Conservation (phyloP, 441 rosid species). For the Euphorbia celastroides region DNA sequence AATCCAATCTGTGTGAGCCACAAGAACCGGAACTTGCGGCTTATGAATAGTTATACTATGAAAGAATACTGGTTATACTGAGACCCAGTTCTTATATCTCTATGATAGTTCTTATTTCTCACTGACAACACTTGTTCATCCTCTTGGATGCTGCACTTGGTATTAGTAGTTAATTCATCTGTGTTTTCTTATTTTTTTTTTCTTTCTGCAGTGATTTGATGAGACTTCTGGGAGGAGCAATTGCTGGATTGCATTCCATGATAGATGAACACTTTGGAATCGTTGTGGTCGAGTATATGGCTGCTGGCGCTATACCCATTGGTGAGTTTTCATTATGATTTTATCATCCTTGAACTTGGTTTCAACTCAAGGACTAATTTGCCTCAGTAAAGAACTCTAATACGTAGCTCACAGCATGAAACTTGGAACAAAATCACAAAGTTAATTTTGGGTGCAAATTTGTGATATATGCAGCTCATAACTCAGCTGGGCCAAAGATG, state of each 20-base stretch:
- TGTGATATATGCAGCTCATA: slow-evolving; percentile 49
- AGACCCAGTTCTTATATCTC: background rate
- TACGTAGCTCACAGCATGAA: too few relatives aligned
- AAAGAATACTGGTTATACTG: background rate
- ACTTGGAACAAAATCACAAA: background rate
- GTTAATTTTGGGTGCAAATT: background rate
- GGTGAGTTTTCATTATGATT: slow-evolving; percentile 42
- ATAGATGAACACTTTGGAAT: slow-evolving; percentile 90
- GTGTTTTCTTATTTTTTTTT: background rate
- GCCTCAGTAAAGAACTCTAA: too few relatives aligned
- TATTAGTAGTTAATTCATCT: too few relatives aligned
- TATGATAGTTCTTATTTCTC: background rate
- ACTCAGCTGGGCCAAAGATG: slow-evolving; percentile 93
- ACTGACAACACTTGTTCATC: background rate
- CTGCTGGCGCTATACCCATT: slow-evolving; percentile 90
- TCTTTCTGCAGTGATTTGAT: slow-evolving; percentile 59
- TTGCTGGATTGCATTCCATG: slow-evolving; percentile 85
- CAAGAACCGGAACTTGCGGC: background rate
- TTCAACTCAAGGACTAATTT: too few relatives aligned
- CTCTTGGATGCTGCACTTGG: background rate
- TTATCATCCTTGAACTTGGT: background rate
- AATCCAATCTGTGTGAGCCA: too few relatives aligned
- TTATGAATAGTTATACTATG: background rate
- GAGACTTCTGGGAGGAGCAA: slow-evolving; percentile 59
- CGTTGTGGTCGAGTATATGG: slow-evolving; percentile 90